Conservation (phyloP, 1,284 basidiomycete genomes). For the Athelia psychrophila region DNA sequence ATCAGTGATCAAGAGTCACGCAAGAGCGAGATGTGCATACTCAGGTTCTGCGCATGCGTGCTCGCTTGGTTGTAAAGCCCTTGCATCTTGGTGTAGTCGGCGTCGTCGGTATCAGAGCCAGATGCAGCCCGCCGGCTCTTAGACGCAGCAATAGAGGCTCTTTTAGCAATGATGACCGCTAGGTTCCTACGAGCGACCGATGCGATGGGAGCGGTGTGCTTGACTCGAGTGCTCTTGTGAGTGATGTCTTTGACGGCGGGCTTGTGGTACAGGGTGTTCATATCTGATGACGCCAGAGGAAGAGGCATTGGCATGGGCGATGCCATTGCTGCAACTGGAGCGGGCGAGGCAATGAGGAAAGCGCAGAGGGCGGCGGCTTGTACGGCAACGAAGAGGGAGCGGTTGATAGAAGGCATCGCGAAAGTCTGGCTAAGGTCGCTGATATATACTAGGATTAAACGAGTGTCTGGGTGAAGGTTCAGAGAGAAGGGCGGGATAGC, state of each 20-base stretch:
- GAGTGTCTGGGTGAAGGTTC: not conserved
- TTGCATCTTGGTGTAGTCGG: slow-evolving; percentile 2
- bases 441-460: not conserved
- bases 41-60: slow-evolving; percentile 3
- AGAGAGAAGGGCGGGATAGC: slow-evolving; percentile 8
- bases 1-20: slow-evolving; percentile 6
- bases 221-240: not conserved
- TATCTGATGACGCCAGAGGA: slow-evolving; percentile 17
- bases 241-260: not conserved
- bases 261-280: slow-evolving; percentile 12
- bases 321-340: slow-evolving; percentile 23
- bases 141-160: not conserved
- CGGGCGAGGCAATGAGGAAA: slow-evolving; percentile 26
- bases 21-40: slow-evolving; percentile 4
- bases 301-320: slow-evolving; percentile 35
- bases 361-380: slow-evolving; percentile 37
- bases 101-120: not conserved
- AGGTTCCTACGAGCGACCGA: not conserved
- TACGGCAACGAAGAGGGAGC: slow-evolving; percentile 33
- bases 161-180: not conserved
- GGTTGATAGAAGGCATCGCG: slow-evolving; percentile 35
- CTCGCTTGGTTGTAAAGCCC: slow-evolving; percentile 1
- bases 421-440: not conserved
- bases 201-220: not conserved
- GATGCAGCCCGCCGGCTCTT: not conserved